A percentile compares a stretch with the other conserved stretches of the same genome.
Conservation (phyloP, 306 rosid genomes). For the Cucurbita moschata region DNA sequence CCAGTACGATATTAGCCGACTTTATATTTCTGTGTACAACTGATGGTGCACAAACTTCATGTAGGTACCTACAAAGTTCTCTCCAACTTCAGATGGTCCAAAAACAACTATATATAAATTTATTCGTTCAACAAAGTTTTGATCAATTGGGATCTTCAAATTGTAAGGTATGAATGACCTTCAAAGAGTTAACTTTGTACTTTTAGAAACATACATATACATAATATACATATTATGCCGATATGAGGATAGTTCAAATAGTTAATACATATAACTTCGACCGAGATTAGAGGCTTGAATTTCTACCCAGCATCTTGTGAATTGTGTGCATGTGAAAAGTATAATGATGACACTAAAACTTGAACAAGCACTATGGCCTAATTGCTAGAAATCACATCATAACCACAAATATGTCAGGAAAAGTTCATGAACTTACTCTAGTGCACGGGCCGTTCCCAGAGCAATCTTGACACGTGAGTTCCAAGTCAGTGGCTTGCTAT, state of each 20-base stretch:
- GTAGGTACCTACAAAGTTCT: constrained; percentile 58
- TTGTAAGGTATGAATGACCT: neutral
- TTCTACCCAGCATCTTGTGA: neutral
- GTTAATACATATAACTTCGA: neutral
- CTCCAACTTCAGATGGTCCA: neutral
- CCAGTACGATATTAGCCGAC: constrained; percentile 79
- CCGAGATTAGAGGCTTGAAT: neutral
- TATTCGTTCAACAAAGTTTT: neutral
- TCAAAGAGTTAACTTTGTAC: no score
- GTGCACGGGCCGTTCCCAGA: constrained; percentile 87
- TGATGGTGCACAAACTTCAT: constrained; percentile 95
- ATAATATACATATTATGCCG: neutral
- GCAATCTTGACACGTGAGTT: constrained; percentile 94
- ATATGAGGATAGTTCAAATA: neutral
- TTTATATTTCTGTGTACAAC: constrained; percentile 77
- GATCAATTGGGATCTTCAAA: neutral
- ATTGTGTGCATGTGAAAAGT: neutral
- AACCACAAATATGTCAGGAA: neutral
- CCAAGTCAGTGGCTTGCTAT: constrained; percentile 86
- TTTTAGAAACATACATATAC: no score
- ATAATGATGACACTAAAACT: neutral
- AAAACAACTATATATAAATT: neutral
- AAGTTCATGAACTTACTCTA: constrained; percentile 58
- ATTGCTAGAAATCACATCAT: neutral
- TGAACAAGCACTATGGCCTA: neutral